phyloP scores from a whole-genome alignment of 768 basidiomycete species.

The Trametes cinnabarina region DNA sequence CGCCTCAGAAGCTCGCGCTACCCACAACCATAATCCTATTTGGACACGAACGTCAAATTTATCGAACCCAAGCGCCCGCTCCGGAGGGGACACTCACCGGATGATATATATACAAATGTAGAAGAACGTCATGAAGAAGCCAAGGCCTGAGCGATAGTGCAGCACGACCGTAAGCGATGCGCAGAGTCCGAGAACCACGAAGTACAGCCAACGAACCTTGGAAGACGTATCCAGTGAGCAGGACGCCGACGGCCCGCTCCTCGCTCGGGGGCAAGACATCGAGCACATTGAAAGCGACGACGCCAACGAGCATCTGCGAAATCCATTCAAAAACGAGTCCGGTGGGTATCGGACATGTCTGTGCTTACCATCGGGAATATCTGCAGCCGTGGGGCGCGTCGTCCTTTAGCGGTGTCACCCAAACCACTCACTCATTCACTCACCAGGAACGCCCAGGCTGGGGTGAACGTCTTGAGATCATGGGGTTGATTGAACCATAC shows the following conservation, averaged over 20 bases:
- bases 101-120: slow-evolving; percentile 51
- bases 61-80: not conserved
- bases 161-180: not conserved
- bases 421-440: slow-evolving; percentile 12
- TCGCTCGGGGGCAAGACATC: slow-evolving; percentile 37
- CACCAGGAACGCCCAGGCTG: slow-evolving; percentile 39
- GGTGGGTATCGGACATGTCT: not conserved
- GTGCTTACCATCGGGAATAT: slow-evolving; percentile 34
- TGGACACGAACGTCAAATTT: slow-evolving; percentile 1
- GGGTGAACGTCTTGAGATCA: slow-evolving; percentile 40
- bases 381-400: slow-evolving; percentile 12
- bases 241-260: slow-evolving; percentile 39
- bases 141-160: slow-evolving; percentile 31
- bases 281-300: slow-evolving; percentile 45
- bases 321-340: not conserved
- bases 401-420: not conserved
- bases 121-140: slow-evolving; percentile 50
- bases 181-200: slow-evolving; percentile 9
- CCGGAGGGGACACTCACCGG: slow-evolving; percentile 31
- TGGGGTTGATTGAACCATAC: slow-evolving; percentile 50
- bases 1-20: not conserved
- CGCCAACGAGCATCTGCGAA: slow-evolving; percentile 46
- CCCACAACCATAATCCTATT: slow-evolving; percentile 39
- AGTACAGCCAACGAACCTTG: slow-evolving; percentile 34
- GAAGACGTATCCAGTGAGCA: slow-evolving; percentile 47